phyloP scores from a whole-genome alignment of 495 filamentous ascomycete genomes.

The Tuber aestivum region DNA sequence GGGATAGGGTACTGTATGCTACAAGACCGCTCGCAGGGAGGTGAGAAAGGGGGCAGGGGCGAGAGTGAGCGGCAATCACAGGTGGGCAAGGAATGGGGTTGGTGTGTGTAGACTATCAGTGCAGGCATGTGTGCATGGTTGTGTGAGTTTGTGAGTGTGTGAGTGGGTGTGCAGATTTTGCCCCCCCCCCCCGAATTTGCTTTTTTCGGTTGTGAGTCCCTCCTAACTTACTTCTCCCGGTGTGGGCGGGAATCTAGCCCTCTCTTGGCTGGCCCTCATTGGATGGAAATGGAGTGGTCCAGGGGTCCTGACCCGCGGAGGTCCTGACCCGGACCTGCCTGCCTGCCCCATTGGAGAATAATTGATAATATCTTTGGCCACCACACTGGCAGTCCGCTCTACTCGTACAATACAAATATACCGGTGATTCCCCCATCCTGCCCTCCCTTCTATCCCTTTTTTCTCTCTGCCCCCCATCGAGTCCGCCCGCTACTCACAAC shows the following conservation, averaged over 20 bases:
- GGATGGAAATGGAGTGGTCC: no score
- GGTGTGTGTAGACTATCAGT: no score
- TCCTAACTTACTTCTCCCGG: no score
- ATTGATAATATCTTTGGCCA: no score
- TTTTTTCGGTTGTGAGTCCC: background rate
- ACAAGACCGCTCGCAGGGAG: background rate
- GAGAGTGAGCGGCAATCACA: background rate
- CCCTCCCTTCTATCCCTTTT: slow-evolving; percentile 11
- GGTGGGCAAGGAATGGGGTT: background rate
- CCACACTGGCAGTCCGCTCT: no score
- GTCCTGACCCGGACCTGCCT: no score
- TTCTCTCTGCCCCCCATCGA: slow-evolving; percentile 16
- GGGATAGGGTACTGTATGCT: background rate
- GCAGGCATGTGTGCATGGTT: no score
- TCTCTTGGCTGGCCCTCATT: no score
- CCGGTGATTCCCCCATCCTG: slow-evolving; percentile 19
- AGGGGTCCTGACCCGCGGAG: background rate
- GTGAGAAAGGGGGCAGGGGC: background rate
- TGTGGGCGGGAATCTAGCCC: no score
- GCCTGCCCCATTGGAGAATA: no score
- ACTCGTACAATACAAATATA: slow-evolving; percentile 31
- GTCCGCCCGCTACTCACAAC: slow-evolving; percentile 21
- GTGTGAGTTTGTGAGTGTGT: background rate
- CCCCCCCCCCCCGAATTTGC: background rate
- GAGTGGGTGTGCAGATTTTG: background rate